These are phyloP conservation scores for Naganishia vaughanmartiniae DNA, from an alignment of 768 basidiomycete genomes.

Conservation along the genomic window DNA sequence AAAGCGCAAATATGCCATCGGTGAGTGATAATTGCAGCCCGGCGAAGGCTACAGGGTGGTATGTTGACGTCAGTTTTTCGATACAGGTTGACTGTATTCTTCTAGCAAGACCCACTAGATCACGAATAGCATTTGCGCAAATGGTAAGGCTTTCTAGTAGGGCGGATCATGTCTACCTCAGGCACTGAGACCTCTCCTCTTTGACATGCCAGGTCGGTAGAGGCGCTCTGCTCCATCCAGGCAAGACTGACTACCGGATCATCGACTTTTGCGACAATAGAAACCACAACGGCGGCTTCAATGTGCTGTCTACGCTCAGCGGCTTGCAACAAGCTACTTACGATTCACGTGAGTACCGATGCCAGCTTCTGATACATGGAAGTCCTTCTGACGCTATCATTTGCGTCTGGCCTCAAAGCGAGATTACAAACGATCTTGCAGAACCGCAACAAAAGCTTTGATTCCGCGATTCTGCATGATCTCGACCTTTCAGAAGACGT, in stretches of 20 bases:
- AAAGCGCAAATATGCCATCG: conserved; percentile 4
- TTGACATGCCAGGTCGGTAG: background rate
- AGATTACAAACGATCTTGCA: background rate
- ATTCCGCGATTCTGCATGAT: background rate
- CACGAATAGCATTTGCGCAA: background rate
- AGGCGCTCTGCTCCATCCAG: background rate
- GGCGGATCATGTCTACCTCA: background rate
- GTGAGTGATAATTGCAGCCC: background rate
- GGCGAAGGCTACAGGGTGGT: background rate
- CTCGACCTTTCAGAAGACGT: background rate
- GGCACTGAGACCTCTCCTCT: background rate
- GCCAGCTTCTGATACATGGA: background rate
- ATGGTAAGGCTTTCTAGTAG: background rate
- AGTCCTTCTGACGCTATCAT: background rate
- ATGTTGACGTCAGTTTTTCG: background rate
- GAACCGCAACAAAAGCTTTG: background rate
- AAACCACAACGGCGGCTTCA: background rate
- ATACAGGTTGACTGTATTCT: background rate
- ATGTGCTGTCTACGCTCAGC: background rate
- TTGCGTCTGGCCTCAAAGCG: no score
- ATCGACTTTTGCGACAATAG: conserved; percentile 6
- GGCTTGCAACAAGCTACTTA: conserved; percentile 5
- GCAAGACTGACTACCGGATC: background rate
- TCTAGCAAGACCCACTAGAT: background rate
- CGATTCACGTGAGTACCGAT: background rate